Evolutionary conservation across 768 basidiomycete species (phyloP), one percentile per base, ranked within the genome.

Genomic region (Albatrellus ellisii): DNA sequence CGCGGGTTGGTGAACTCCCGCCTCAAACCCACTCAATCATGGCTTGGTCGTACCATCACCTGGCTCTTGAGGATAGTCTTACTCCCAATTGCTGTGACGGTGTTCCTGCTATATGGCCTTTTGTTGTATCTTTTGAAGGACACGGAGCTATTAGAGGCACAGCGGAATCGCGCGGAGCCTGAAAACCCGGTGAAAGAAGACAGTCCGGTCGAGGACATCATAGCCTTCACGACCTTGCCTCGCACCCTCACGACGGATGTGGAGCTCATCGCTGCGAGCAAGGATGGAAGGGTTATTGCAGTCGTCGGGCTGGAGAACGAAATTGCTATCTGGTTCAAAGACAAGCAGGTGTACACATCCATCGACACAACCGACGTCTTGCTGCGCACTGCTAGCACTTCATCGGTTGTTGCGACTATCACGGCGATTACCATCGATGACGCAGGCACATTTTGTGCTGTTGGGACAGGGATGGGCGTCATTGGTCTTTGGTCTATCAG

Each of bases 111-210:
- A 8, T 97, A 84, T 57, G 68, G 72, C 6, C 61, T 98, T 9
- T 65, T 94, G 6, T 66, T 88, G 8, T 91, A 91, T 56, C 68
- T 99, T 2, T 65, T 97, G 46, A 94, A 92, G 63, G 81, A 94
- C 49, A 77, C 88, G 0, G 91, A 99, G 45, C 72, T 91, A 1
- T 69, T 95, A 26, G 91, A 91, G 52, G 83, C 86, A 2, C 88
- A 91, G 53, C 69, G 80, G 29, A 70, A 81, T 54, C 69, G 74
- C 25, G 63, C 64, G 1, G 74, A 73, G 26, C 54, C 64, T 1
- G 68, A 69, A 45, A 49, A 57, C 6, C 50, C 58, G 7, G 57
- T 62, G 4, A 33, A 47, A 6, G 47, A 55, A 14, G 57, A 62
- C 40, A 33, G 49, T 40, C 42, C 62, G 2, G 55, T 75, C 10